These are phyloP conservation scores for Leucocoprinus leucothites DNA, from an alignment of 768 basidiomycete species.

Conservation along the genomic window DNA sequence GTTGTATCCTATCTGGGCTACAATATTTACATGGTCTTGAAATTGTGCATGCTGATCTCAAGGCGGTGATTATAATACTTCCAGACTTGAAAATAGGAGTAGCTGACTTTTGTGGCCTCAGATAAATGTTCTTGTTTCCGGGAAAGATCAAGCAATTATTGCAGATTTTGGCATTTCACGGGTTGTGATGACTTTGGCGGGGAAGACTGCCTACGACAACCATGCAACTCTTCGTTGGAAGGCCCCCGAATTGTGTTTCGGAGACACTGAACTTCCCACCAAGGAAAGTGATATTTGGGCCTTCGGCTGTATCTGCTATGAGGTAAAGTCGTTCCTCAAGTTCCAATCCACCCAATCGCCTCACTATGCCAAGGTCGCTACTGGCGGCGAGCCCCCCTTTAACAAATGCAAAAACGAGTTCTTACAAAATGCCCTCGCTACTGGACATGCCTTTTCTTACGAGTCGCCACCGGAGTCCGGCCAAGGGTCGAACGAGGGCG, in stretches of 20 bases:
- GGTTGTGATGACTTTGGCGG: background rate
- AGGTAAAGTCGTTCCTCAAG: background rate
- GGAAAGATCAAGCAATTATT: background rate
- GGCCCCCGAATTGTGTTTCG: background rate
- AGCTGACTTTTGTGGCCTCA: too few relatives aligned
- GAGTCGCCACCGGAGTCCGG: too few relatives aligned
- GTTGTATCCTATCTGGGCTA: background rate
- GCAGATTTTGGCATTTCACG: background rate
- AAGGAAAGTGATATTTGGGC: background rate
- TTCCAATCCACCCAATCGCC: too few relatives aligned
- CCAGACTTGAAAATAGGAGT: too few relatives aligned
- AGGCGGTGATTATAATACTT: too few relatives aligned
- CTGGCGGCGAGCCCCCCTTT: too few relatives aligned
- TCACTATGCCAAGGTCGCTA: too few relatives aligned
- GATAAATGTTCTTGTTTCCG: conserved; percentile 1
- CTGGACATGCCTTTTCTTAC: too few relatives aligned
- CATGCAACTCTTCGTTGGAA: background rate
- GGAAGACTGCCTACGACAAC: background rate
- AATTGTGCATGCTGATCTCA: background rate
- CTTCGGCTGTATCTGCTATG: background rate
- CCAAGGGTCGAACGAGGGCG: too few relatives aligned
- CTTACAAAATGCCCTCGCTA: too few relatives aligned
- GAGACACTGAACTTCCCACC: background rate
- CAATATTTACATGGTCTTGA: background rate
- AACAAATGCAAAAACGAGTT: too few relatives aligned